phyloP scores from a whole-genome alignment of 169 alveolate species.

The Plasmodium gonderi region DNA sequence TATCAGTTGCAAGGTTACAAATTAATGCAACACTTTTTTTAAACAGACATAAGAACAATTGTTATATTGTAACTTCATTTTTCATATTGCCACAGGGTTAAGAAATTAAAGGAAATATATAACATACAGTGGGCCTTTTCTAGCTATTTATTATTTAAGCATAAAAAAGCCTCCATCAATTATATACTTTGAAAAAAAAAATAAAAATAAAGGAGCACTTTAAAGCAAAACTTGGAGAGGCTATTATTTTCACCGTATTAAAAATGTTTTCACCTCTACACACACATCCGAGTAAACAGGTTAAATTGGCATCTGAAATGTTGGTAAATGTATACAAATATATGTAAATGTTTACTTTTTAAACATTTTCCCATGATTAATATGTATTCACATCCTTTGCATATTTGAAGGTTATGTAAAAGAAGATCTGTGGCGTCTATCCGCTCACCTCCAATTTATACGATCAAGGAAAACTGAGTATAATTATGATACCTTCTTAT shows the following conservation, averaged over 20 bases:
- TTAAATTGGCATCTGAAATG: background rate
- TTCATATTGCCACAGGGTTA: too few relatives aligned
- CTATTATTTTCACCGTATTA: background rate
- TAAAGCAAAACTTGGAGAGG: background rate
- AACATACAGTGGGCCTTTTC: too few relatives aligned
- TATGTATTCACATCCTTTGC: background rate
- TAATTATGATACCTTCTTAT: constrained; percentile 21
- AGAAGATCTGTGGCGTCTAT: background rate
- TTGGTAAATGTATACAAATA: background rate
- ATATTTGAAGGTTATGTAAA: background rate
- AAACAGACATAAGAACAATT: background rate
- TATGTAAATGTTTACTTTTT: background rate
- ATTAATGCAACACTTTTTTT: background rate
- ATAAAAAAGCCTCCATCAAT: background rate
- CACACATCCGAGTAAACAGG: background rate
- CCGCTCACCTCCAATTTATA: background rate
- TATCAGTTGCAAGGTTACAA: background rate
- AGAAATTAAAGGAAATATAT: too few relatives aligned
- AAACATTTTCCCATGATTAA: background rate
- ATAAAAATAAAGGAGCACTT: background rate
- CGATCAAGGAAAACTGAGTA: too few relatives aligned
- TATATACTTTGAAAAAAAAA: background rate
- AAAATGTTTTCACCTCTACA: background rate
- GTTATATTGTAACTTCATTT: too few relatives aligned
- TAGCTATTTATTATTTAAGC: too few relatives aligned